Conservation (phyloP, 2,329 filamentous ascomycete species). For the Leptographium procerum region DNA sequence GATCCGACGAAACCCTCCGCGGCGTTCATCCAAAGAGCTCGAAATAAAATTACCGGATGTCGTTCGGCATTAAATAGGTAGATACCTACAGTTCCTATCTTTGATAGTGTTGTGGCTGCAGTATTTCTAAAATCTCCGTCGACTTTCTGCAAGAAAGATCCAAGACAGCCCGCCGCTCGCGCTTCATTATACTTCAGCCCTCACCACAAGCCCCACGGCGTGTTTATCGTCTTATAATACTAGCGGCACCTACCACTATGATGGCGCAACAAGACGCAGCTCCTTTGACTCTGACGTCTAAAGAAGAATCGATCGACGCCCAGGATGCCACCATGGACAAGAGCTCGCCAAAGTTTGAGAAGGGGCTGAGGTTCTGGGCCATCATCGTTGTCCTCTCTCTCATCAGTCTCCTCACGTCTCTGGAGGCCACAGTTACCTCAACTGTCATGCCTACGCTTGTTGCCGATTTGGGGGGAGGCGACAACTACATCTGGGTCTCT, state of each 20-base stretch:
- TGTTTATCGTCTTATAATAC: too few species aligned
- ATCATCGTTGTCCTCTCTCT: neutral
- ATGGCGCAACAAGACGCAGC: too few species aligned
- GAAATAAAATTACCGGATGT: neutral
- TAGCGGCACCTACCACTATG: too few species aligned
- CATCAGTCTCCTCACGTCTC: neutral
- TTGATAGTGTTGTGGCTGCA: too few species aligned
- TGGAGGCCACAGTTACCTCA: slow-evolving; percentile 1
- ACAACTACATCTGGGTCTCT: slow-evolving; percentile 1
- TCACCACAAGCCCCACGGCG: too few species aligned
- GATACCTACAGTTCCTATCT: neutral
- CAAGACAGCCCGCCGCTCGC: too few species aligned
- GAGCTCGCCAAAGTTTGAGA: neutral
- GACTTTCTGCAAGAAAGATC: too few species aligned
- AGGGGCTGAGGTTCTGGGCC: neutral
- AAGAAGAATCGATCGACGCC: neutral
- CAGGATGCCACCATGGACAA: neutral
- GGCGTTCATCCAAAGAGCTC: neutral
- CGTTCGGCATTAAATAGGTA: neutral
- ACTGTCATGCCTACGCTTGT: slow-evolving; percentile 1
- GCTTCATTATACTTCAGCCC: too few species aligned
- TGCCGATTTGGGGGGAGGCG: neutral
- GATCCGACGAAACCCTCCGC: neutral
- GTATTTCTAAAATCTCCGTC: neutral
- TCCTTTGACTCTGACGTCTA: too few species aligned